These are phyloP conservation scores for Ceratopteris richardii DNA, from an alignment of 75 land plant species.

Conservation along the genomic window DNA sequence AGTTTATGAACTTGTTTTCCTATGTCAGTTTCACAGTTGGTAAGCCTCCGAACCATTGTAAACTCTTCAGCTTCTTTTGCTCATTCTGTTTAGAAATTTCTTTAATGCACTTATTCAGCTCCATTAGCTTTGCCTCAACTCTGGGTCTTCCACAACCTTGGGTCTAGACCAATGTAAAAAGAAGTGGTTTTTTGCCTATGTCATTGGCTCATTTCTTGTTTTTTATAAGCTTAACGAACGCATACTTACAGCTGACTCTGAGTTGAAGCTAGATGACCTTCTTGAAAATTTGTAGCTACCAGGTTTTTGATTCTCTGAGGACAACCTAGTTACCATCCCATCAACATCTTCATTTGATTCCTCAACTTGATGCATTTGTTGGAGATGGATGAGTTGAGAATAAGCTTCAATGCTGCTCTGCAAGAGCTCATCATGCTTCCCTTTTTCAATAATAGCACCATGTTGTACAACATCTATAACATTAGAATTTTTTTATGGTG, in stretches of 20 bases:
- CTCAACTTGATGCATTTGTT: conserved; percentile 12
- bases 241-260: conserved; percentile 6
- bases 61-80: too few relatives aligned
- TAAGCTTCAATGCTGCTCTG: conserved; percentile 55
- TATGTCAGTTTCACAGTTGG: too few relatives aligned
- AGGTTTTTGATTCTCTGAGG: neutral
- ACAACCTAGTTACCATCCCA: conserved; percentile 2
- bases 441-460: conserved; percentile 59
- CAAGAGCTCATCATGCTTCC: conserved; percentile 54
- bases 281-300: conserved; percentile 12
- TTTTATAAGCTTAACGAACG: conserved; percentile 26
- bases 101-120: too few relatives aligned
- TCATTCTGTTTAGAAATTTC: too few relatives aligned
- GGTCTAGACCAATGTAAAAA: too few relatives aligned
- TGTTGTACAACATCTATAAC: conserved; percentile 55
- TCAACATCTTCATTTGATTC: conserved; percentile 13
- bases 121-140: too few relatives aligned
- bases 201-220: conserved; percentile 20
- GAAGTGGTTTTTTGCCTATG: too few relatives aligned
- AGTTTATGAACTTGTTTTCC: too few relatives aligned
- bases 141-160: too few relatives aligned
- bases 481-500: conserved; percentile 59
- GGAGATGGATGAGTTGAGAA: conserved; percentile 52
- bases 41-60: too few relatives aligned
- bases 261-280: conserved; percentile 9